These are phyloP conservation scores for Pythium pyrilobum DNA, from an alignment of 352 stramenopile species.

Conservation along the genomic window DNA sequence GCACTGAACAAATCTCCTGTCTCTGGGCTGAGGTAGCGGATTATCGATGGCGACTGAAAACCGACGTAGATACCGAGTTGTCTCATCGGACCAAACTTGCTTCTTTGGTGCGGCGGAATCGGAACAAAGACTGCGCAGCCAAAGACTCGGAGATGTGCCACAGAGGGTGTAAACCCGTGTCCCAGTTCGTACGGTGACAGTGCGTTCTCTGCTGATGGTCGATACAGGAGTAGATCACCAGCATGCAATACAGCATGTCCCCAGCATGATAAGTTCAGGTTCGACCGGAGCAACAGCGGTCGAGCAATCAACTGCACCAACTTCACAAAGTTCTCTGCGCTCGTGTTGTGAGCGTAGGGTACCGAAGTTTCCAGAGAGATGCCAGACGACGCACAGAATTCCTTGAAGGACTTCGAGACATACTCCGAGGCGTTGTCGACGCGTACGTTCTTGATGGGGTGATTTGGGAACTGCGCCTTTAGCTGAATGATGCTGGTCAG, in stretches of 20 bases:
- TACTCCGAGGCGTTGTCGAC: conserved; percentile 15
- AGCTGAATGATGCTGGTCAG: conserved; percentile 18
- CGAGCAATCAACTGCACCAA: conserved; percentile 8
- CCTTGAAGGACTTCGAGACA: conserved; percentile 10
- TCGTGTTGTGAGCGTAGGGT: conserved; percentile 15
- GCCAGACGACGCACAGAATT: conserved; percentile 11
- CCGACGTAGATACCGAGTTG: conserved; percentile 23
- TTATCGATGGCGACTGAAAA: conserved; percentile 18
- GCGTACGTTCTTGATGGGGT: conserved; percentile 10
- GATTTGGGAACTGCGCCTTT: conserved; percentile 11
- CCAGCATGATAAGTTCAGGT: conserved; percentile 9
- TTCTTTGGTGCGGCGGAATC: conserved; percentile 10
- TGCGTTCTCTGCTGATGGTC: conserved; percentile 1
- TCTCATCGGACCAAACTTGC: conserved; percentile 9
- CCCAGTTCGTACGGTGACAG: conserved; percentile 6
- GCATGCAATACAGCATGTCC: conserved; percentile 10
- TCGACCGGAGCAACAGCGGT: conserved; percentile 6
- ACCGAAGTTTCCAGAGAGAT: conserved; percentile 9
- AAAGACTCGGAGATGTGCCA: conserved; percentile 8
- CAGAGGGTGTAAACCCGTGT: conserved; percentile 1
- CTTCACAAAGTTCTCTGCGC: conserved; percentile 13
- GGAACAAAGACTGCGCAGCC: conserved; percentile 13
- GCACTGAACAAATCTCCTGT: conserved; percentile 19
- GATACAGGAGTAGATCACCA: conserved; percentile 4
- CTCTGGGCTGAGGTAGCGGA: conserved; percentile 13